A percentile compares a stretch with the other conserved stretches of the same genome.
These are phyloP conservation scores for Collybia nuda DNA, from an alignment of 768 basidiomycete genomes.

Conservation along the genomic window DNA sequence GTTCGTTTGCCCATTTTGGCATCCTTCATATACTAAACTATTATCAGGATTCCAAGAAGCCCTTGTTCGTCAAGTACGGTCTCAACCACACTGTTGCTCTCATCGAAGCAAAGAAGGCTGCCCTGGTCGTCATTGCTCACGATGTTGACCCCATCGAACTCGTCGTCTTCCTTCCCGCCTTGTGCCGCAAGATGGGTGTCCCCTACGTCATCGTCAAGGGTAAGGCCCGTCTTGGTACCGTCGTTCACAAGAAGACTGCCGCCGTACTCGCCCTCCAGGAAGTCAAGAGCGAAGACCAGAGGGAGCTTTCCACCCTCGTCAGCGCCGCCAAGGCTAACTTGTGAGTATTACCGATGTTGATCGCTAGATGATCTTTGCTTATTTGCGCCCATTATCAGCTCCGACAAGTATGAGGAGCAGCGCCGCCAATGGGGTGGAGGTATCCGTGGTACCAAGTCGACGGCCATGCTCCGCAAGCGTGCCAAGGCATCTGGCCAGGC, in stretches of 20 bases:
- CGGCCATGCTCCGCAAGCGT: conserved; percentile 90
- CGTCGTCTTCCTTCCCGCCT: conserved; percentile 96
- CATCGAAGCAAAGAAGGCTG: conserved; percentile 96
- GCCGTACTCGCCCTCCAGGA: conserved; percentile 91
- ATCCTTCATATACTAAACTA: background rate
- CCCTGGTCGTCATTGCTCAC: conserved; percentile 93
- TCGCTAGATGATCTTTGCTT: conserved; percentile 1
- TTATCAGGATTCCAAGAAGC: conserved; percentile 84
- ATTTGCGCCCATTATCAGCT: conserved; percentile 35
- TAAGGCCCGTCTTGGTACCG: conserved; percentile 96
- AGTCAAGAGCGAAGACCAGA: conserved; percentile 91
- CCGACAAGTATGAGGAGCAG: conserved; percentile 91
- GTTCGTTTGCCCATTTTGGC: conserved; percentile 19
- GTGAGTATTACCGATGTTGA: conserved; percentile 44
- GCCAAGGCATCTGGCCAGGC: conserved; percentile 87
- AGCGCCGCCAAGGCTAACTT: conserved; percentile 97
- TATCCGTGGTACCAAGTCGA: conserved; percentile 91
- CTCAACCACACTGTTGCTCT: conserved; percentile 96
- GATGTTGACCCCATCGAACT: conserved; percentile 99
- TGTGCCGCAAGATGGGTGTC: conserved; percentile 99
- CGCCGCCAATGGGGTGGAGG: conserved; percentile 96
- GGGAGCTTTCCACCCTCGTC: conserved; percentile 90
- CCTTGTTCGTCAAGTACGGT: conserved; percentile 93
- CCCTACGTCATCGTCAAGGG: conserved; percentile 98
- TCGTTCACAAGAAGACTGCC: conserved; percentile 98